Evolutionary conservation across 345 rosid genomes (phyloP).

Genomic region (Microcos paniculata): DNA sequence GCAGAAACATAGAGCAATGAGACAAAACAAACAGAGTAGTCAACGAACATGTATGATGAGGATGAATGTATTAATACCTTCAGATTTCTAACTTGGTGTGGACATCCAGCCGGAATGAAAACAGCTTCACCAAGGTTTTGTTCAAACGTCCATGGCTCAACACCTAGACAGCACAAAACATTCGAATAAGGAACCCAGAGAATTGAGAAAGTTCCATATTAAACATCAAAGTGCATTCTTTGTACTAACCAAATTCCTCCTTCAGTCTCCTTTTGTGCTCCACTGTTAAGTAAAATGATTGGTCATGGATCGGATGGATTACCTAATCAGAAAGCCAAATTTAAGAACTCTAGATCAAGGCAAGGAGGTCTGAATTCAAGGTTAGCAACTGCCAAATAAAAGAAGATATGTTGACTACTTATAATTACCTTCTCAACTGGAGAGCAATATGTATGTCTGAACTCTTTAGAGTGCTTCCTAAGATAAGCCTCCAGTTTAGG

Average conservation of each 20-base stretch:
- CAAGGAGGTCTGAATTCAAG: too few relatives aligned
- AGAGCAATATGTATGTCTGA: conserved; percentile 69
- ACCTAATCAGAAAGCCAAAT: conserved; percentile 35
- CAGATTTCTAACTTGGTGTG: conserved; percentile 96
- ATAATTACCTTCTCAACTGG: conserved; percentile 60
- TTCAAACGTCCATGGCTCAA: conserved; percentile 92
- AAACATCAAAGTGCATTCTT: neutral
- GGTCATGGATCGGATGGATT: conserved; percentile 84
- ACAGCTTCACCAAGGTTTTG: conserved; percentile 88
- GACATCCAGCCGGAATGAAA: conserved; percentile 95
- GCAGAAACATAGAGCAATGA: conserved; percentile 13
- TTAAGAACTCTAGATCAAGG: neutral
- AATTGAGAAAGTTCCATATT: neutral
- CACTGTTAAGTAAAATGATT: conserved; percentile 58
- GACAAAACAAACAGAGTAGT: neutral
- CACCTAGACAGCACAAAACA: conserved; percentile 37
- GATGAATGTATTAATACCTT: conserved; percentile 43
- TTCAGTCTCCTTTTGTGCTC: conserved; percentile 78
- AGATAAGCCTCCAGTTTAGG: conserved; percentile 73
- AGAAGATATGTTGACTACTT: neutral
- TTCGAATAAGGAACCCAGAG: neutral
- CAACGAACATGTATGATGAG: too few relatives aligned
- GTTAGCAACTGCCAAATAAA: neutral
- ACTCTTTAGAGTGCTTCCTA: conserved; percentile 59
- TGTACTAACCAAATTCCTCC: conserved; percentile 67